A percentile compares a stretch with the other conserved stretches of the same genome.
These are phyloP conservation scores for Boletus vinaceobasis DNA, from an alignment of 768 basidiomycete genomes.

Conservation along the genomic window DNA sequence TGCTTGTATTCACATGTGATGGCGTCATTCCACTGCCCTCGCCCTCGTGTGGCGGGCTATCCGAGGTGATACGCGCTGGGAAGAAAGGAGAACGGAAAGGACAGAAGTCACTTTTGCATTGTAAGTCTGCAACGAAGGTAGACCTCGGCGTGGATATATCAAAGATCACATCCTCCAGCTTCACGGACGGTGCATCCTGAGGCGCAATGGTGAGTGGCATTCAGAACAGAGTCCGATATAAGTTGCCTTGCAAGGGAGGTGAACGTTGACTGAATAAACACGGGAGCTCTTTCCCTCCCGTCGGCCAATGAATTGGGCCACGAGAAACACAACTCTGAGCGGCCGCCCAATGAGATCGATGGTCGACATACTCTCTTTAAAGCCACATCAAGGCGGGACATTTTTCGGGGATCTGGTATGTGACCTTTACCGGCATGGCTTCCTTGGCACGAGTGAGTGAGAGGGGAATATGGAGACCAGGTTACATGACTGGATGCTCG, in stretches of 20 bases:
- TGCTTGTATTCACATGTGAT: slow-evolving; percentile 79
- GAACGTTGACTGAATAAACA: slow-evolving; percentile 94
- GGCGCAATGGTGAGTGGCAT: neutral
- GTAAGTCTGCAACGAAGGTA: slow-evolving; percentile 56
- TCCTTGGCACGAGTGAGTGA: slow-evolving; percentile 36
- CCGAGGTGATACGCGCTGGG: slow-evolving; percentile 74
- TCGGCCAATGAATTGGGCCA: slow-evolving; percentile 50
- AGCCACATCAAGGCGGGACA: slow-evolving; percentile 88
- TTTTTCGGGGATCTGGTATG: slow-evolving; percentile 69
- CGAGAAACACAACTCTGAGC: neutral
- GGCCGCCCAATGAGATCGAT: neutral
- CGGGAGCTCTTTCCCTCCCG: slow-evolving; percentile 78
- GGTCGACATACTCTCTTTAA: slow-evolving; percentile 55
- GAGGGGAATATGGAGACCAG: slow-evolving; percentile 63
- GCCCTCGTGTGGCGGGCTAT: slow-evolving; percentile 68
- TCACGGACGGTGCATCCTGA: slow-evolving; percentile 81
- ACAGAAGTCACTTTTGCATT: slow-evolving; percentile 70
- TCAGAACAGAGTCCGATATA: neutral
- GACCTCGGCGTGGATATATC: neutral
- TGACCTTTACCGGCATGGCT: slow-evolving; percentile 46
- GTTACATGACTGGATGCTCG: slow-evolving; percentile 72
- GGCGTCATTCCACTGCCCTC: slow-evolving; percentile 67
- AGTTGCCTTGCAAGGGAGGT: slow-evolving; percentile 73
- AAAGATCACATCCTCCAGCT: slow-evolving; percentile 54
- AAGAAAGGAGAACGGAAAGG: slow-evolving; percentile 87